These are phyloP conservation scores for Rutidosis leptorrhynchoides DNA, from an alignment of 129 eudicot species.

Conservation along the genomic window DNA sequence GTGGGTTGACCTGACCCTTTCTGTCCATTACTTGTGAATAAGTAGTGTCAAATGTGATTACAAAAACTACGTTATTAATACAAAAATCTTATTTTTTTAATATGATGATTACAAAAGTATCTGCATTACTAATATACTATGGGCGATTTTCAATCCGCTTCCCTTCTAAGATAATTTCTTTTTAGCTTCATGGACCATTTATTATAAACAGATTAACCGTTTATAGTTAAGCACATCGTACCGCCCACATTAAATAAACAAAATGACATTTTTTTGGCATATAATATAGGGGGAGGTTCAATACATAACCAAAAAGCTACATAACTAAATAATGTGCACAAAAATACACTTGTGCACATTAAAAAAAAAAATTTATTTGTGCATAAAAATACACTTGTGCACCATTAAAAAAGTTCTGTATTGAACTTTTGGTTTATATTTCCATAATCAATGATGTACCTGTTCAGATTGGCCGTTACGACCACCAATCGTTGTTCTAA, in stretches of 20 bases:
- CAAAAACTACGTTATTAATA: neutral
- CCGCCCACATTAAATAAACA: neutral
- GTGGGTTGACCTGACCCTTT: neutral
- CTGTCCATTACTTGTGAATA: neutral
- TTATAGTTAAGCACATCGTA: neutral
- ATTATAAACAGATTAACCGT: neutral
- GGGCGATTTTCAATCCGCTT: neutral
- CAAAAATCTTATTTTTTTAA: neutral
- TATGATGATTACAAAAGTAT: neutral
- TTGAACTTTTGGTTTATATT: no score
- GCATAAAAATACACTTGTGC: no score
- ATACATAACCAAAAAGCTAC: no score
- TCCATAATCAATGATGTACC: constrained; percentile 36
- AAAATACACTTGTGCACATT: no score
- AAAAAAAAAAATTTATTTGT: no score
- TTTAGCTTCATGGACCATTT: neutral
- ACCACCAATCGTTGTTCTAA: constrained; percentile 85
- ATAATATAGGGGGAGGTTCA: no score
- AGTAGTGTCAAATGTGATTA: neutral
- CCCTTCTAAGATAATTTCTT: neutral
- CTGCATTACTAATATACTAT: neutral
- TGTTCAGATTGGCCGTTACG: constrained; percentile 92
- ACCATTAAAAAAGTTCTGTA: no score
- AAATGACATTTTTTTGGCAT: constrained; percentile 1
- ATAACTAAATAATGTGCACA: no score